A percentile compares a stretch with the other conserved stretches of the same genome.
Evolutionary conservation across 2,329 filamentous ascomycete genomes (phyloP).

Genomic region (Penicillium sumatraense): DNA sequence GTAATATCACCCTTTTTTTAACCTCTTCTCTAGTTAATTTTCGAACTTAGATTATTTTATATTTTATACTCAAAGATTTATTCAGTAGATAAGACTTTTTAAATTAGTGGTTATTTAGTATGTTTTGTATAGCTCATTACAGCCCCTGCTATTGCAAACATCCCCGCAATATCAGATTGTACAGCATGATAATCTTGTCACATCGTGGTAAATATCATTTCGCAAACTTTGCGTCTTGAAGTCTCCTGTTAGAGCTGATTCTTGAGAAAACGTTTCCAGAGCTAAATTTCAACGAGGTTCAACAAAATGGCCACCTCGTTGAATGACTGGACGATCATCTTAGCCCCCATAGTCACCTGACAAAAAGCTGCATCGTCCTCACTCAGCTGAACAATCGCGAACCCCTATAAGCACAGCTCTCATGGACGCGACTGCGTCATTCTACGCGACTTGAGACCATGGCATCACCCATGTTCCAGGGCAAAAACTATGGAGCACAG

Average conservation of each 20-base stretch:
- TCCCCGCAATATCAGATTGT: not conserved
- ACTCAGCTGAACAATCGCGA: conserved; percentile 1
- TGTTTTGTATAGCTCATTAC: no score
- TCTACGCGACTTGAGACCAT: not conserved
- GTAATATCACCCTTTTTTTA: no score
- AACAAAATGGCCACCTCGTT: not conserved
- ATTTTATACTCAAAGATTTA: no score
- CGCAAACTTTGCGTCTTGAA: no score
- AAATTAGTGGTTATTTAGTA: no score
- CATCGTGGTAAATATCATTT: not conserved
- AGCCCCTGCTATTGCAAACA: no score
- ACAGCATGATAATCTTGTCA: not conserved
- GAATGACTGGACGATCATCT: no score
- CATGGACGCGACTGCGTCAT: not conserved
- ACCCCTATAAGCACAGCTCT: not conserved
- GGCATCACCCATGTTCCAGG: not conserved
- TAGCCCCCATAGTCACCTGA: conserved; percentile 2
- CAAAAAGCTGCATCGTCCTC: conserved; percentile 1
- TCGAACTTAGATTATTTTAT: no score
- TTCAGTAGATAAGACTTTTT: no score
- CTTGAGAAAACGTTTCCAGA: not conserved
- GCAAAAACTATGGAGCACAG: not conserved
- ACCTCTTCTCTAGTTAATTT: no score
- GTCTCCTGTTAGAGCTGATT: not conserved
- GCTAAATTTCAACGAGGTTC: not conserved